A percentile compares a stretch with the other conserved stretches of the same genome.
phyloP scores from a whole-genome alignment of 2,329 filamentous ascomycete species.

The Epicoccum nigrum region DNA sequence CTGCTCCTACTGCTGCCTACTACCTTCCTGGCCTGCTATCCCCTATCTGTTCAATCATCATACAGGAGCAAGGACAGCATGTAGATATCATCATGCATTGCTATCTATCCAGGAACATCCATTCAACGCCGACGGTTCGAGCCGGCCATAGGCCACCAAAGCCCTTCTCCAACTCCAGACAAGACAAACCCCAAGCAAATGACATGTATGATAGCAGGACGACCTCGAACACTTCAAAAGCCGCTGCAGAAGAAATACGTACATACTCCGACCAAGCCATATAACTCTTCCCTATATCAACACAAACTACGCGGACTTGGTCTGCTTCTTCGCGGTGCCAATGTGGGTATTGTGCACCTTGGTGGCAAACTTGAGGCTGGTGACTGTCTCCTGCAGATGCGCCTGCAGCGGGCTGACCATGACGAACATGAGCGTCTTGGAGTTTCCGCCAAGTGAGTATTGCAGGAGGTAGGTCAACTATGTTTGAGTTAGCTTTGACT shows the following conservation, averaged over 20 bases:
- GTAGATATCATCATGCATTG: constrained; percentile 12
- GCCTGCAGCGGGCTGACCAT: constrained; percentile 94
- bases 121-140: constrained; percentile 4
- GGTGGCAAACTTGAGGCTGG: constrained; percentile 92
- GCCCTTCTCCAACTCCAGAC: neutral
- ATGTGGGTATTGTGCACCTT: constrained; percentile 96
- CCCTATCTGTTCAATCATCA: too few species aligned
- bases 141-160: constrained; percentile 9
- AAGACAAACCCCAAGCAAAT: neutral
- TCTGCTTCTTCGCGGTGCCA: constrained; percentile 80
- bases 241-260: constrained; percentile 14
- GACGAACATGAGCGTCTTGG: constrained; percentile 98
- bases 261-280: neutral
- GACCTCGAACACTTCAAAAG: constrained; percentile 19
- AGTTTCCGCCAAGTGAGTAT: constrained; percentile 93
- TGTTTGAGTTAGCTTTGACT: constrained; percentile 15
- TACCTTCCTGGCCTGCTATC: too few species aligned
- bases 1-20: too few species aligned
- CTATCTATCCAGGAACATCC: constrained; percentile 5
- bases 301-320: constrained; percentile 55
- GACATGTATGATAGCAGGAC: constrained; percentile 10
- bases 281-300: neutral
- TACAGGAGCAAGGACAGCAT: too few species aligned
- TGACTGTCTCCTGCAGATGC: constrained; percentile 90
- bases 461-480: constrained; percentile 90